Base-by-base conservation (phyloP, 2,329 filamentous ascomycete genomes). In the Phialocephala subalpina region DNA sequence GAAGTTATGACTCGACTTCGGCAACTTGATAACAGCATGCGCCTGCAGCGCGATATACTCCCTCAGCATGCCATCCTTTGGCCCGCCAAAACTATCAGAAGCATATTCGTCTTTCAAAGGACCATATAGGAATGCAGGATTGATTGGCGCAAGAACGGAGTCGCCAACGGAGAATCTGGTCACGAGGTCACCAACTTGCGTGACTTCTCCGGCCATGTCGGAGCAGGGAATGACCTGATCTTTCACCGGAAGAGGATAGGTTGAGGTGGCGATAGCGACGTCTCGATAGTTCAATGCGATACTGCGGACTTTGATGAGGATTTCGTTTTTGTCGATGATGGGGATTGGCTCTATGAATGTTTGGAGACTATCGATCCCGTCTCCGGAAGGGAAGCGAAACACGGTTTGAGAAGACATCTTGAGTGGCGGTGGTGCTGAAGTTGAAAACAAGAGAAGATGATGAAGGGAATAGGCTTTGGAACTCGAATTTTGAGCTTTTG, bases 41-140 rank as follows among this genome's bases (percentile, higher is more conserved):
- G 76, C 79, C 0, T 81, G 78, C 35, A 84, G 76, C 2, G 79
- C 77, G 12, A 81, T 74, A 65, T 82, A 83, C 29, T 80, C 77
- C 14, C 78, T 70, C 16, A 85, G 70, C 0, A 81, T 76, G 0
- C 83, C 83, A 56, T 81, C 77, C 2, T 66, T 58, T 2, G 58
- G 38, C 0, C 76, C 76, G 2, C 78, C 78, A 27, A 62, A 53
- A 12, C 27, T 36, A 38, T 70, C 68, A 5, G n/a, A 16, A 63
- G 52, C 20, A 33, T 33, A 33, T 33, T 33, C 29, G 22, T 66
- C 27, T 38, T 58, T 56, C 22, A 60, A 16, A 2, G 35, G 33
- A 0, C 67, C 77, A 60, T 76, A 77, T 2, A 76, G 64, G n/a
- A 69, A 70, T 6, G 61, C 65, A 2, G 69, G 58, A 63, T 74